Base-by-base conservation (phyloP, 129 eudicot genomes). In the Flaveria ramosissima region DNA sequence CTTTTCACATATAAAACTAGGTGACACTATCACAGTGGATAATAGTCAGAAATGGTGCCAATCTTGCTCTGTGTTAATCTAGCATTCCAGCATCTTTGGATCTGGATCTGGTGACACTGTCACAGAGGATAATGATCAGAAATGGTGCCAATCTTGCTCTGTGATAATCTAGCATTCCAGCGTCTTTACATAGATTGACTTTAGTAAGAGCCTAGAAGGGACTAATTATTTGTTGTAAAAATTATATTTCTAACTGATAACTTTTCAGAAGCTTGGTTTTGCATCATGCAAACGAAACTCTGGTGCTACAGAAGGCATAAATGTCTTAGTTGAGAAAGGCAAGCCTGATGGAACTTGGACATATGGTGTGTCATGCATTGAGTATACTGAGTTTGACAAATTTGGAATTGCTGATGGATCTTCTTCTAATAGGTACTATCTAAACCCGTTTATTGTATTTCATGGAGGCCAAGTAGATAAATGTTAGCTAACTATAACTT, bases 231-330 rank as follows among this genome's bases (percentile, higher is more conserved):
- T 41, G 30, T 60, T 82, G 45, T 73, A 64, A 23, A 50, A 20
- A 9, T 3, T 64, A 36, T 67, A 30, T 81, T 32, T 24, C 69
- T 78, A 70, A 53, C 75, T 80, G 78, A 51, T 87, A 39, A 60
- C 64, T 46, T 77, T 84, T 66, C 96, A 94, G 99, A 94, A 91
- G 83, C 83, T 94, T 71, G 99, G 99, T 39, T 94, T 94, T 53
- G 99, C 99, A 74, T 94, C 99, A 7, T 94, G 99, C 74, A 71
- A 81, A 82, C 84, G 97, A 68, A 89, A 74, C 84, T 50, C 73
- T 27, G 97, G 99, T 77, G 99, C 97, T 63, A 94, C 99, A 48
- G 99, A 94, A 86, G 99, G 99, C 85, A 82, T 94, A 45, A 94
- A 94, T 81, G 97, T 91, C 67, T 77, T 94, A 21, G 47, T 89